Evolutionary conservation across 805 yeast genomes (phyloP), one percentile per base, ranked within the genome.

Genomic region (Grigorovia transvaalensis): DNA sequence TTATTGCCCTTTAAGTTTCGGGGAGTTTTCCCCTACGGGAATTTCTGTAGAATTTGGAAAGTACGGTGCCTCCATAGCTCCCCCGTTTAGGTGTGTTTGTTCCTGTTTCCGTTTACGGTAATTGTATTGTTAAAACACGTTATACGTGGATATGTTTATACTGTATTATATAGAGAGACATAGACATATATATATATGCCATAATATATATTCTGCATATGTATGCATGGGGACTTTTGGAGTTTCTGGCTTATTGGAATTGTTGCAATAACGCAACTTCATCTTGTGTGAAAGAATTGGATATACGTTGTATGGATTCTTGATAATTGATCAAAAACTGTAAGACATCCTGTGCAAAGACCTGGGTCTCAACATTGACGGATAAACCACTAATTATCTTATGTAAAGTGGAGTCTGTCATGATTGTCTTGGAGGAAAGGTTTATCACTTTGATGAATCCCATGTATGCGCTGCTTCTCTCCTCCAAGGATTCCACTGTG

Each of bases 391-490:
- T 54, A 5, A 67, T 53, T 3, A 65, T 53, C 18, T 59, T 62
- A n/a, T 54, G 55, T 27, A 65, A 45, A 1, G 67, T 63, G 13
- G 53, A 51, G 18, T 54, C 51, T 6, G 64, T 58, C 51, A 60
- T 54, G 15, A 38, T 38, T 11, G 47, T 38, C n/a, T 53, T 57
- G 15, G 53, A 58, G 12, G 58, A 56, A 18, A 62, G 23, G 44
- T 66, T 74, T 17, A 91, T 72, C 33, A 82, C 77, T 51, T 77
- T 78, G 63, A 89, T 76, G 81, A 93, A 85, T 2, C 99, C 99
- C 58, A 76, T 75, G 64, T 85, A 88, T 1, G 95, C 84, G 11
- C 89, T 77, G 56, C 87, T 95, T 69, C 93, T 93, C 66, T 93
- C 99, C 50, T 82, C 85, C 53, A 89, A 82, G 57, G 87, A 93